Evolutionary conservation across 805 yeast genomes (phyloP), one percentile per base, ranked within the genome.

Genomic region (Candida arabinofermentans): DNA sequence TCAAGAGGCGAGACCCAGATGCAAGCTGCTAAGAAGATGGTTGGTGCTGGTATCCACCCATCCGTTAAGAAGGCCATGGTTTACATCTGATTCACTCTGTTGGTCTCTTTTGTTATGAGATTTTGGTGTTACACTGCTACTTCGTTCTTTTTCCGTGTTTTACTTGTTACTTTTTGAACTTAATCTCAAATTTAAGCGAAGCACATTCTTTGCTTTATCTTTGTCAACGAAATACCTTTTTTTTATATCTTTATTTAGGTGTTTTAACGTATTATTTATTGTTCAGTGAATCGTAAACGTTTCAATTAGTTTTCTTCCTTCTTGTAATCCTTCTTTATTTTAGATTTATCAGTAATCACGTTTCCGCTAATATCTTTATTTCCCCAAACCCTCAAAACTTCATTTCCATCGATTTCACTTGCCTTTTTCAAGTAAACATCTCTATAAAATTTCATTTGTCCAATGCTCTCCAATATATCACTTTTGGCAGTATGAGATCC

Each of bases 401-500:
- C 10, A 3, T 8, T 24, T 10, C 17, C 42, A 24, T 44, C 42
- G 17, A 57, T 36, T 38, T 56, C 59, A 3, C 40, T 43, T 2
- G 48, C 34, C n/a, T 43, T 30, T 24, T 55, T 55, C 36, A 85
- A 71, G 58, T 86, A 89, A 54, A 84, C 68, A 16, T 81, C 77
- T 43, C 74, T 65, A 61, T 83, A 87, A 86, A 89, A 93, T 50
- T 69, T 73, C 57, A 93, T 67, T 61, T 93, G 96, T 8, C 64
- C 75, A 32, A 93, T 91, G 54, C 96, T 86, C 61, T 93, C 99
- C 37, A 86, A 52, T 36, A 93, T 93, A 61, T 93, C 99, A 13
- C 80, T 71, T 48, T 75, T 77, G 0, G 99, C 99, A 0, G 98
- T 91, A 62, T 93, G 99, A 1, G 74, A 73, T 17, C 75, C 71